Conservation (phyloP, 768 basidiomycete genomes). For the Rossbeevera mucosa region DNA sequence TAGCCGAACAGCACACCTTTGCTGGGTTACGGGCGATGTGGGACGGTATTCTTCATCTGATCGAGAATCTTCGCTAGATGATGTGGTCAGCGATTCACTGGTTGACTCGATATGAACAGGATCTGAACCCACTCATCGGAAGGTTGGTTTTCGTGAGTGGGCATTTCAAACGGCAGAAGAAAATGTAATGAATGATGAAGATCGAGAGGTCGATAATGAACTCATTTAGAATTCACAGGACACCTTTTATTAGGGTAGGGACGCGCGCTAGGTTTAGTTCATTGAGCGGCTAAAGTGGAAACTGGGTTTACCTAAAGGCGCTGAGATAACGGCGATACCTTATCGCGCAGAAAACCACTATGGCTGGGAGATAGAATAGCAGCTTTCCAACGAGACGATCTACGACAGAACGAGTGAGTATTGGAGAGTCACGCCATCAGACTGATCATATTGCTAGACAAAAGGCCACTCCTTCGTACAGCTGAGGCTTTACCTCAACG, state of each 20-base stretch:
- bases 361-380: not conserved
- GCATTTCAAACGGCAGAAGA: not conserved
- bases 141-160: not conserved
- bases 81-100: not conserved
- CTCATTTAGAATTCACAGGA: not conserved
- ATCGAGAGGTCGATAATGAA: not conserved
- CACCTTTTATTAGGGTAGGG: constrained; percentile 18
- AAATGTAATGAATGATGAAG: not conserved
- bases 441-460: not conserved
- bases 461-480: not conserved
- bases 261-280: not conserved
- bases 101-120: not conserved
- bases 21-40: not conserved
- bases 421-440: not conserved
- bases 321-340: constrained; percentile 13
- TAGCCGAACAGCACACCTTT: not conserved
- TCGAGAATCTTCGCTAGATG: not conserved
- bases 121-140: constrained; percentile 1
- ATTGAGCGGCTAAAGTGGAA: constrained; percentile 8
- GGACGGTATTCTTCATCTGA: not conserved
- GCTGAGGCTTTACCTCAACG: not conserved
- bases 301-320: constrained; percentile 5
- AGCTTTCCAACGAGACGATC: not conserved
- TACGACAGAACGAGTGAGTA: not conserved
- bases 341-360: not conserved